Conservation (phyloP, 495 filamentous ascomycete species). For the Pseudevernia furfuracea region DNA sequence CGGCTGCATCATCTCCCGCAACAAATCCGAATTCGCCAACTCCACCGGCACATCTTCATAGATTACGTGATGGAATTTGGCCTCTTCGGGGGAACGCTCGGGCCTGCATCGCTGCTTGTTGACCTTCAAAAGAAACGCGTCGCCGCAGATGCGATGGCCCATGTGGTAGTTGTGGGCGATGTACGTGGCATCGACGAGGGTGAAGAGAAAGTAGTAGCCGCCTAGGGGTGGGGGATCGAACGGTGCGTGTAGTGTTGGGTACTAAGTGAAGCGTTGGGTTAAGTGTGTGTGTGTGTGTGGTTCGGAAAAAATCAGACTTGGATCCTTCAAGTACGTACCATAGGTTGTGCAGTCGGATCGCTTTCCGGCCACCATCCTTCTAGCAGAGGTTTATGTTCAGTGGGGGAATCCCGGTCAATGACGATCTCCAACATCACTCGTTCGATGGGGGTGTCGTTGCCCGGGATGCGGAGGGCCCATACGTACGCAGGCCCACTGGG, state of each 20-base stretch:
- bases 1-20: not conserved
- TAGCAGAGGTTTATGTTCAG: not conserved
- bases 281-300: not conserved
- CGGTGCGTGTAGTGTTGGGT: not conserved
- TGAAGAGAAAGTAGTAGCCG: not conserved
- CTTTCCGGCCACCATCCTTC: not conserved
- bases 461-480: not conserved
- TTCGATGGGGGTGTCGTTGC: not conserved
- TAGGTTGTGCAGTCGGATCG: not conserved
- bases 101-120: not conserved
- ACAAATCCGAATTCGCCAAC: not conserved
- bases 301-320: not conserved
- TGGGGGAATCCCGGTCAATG: too few relatives aligned
- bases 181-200: not conserved
- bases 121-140: not conserved
- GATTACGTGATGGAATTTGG: not conserved
- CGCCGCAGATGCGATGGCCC: not conserved
- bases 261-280: not conserved
- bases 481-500: not conserved
- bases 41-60: not conserved
- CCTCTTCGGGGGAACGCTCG: not conserved
- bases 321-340: not conserved
- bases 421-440: not conserved
- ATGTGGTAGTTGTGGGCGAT: not conserved
- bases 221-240: not conserved